phyloP scores from a whole-genome alignment of 345 rosid genomes.

The Punica granatum region DNA sequence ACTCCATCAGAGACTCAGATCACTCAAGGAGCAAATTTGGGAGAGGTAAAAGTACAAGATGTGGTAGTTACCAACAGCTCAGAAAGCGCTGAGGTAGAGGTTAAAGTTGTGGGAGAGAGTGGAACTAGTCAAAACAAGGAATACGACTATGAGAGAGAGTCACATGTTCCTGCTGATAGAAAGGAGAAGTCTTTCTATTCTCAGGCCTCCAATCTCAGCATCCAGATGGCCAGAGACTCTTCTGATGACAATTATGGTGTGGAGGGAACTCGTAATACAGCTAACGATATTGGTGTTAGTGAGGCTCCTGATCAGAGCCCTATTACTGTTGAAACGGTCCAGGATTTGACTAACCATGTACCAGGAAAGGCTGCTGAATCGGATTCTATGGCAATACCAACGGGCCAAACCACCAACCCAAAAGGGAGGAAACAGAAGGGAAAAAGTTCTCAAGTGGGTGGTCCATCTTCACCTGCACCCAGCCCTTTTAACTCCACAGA shows the following conservation, averaged over 20 bases:
- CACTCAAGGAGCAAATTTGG: conserved; percentile 27
- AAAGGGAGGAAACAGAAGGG: conserved; percentile 53
- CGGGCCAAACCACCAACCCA: conserved; percentile 24
- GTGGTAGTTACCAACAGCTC: conserved; percentile 31
- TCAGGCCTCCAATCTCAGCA: conserved; percentile 62
- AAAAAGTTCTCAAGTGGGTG: conserved; percentile 42
- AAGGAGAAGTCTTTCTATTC: conserved; percentile 54
- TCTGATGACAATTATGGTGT: conserved; percentile 24
- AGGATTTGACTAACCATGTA: conserved; percentile 24
- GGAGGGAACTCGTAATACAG: conserved; percentile 27
- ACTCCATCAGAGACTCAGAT: conserved; percentile 39
- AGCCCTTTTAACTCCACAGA: conserved; percentile 55
- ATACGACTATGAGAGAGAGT: conserved; percentile 25
- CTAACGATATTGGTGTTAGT: conserved; percentile 17
- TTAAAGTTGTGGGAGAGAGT: conserved; percentile 47
- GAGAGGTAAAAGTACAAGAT: conserved; percentile 36
- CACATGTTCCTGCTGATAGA: conserved; percentile 26
- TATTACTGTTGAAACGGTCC: conserved; percentile 23
- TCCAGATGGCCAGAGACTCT: conserved; percentile 48
- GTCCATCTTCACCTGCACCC: conserved; percentile 34
- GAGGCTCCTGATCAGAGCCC: conserved; percentile 26
- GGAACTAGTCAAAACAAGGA: conserved; percentile 26
- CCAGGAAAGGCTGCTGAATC: conserved; percentile 30
- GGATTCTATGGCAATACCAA: conserved; percentile 19
- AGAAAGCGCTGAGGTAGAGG: conserved; percentile 39